A percentile compares a stretch with the other conserved stretches of the same genome.
Conservation (phyloP, 2,329 filamentous ascomycete genomes). For the Penicillium sp. region DNA sequence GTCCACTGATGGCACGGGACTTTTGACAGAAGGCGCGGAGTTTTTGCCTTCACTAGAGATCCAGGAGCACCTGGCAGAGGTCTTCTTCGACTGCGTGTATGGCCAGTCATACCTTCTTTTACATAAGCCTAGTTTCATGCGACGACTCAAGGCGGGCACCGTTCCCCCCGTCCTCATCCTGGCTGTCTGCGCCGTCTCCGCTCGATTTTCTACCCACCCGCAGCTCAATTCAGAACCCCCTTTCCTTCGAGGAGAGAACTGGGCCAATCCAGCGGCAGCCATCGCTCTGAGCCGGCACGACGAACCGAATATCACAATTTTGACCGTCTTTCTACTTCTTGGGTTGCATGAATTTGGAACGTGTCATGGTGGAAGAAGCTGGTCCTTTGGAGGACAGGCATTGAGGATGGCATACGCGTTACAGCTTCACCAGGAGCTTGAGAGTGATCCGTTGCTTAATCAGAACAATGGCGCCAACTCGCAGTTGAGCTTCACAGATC, state of each 20-base stretch:
- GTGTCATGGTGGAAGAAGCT: constrained; percentile 92
- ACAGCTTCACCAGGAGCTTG: constrained; percentile 89
- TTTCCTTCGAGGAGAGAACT: constrained; percentile 88
- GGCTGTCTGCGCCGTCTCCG: constrained; percentile 95
- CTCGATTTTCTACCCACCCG: constrained; percentile 89
- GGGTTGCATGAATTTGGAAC: constrained; percentile 96
- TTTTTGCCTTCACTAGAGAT: constrained; percentile 83
- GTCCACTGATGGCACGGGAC: constrained; percentile 74
- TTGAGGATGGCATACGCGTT: constrained; percentile 97
- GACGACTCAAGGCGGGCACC: constrained; percentile 74
- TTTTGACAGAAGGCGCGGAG: constrained; percentile 82
- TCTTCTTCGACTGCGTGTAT: constrained; percentile 95
- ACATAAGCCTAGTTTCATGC: constrained; percentile 97
- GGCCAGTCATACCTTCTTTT: constrained; percentile 93
- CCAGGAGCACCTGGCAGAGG: constrained; percentile 89
- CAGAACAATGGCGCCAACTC: constrained; percentile 59
- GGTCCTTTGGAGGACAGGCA: constrained; percentile 93
- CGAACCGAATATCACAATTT: constrained; percentile 92
- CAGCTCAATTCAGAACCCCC: constrained; percentile 76
- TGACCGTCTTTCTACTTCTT: constrained; percentile 87
- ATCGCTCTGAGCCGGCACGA: constrained; percentile 90
- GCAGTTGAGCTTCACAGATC: constrained; percentile 85
- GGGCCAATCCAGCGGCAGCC: constrained; percentile 84
- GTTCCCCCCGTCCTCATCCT: constrained; percentile 89
- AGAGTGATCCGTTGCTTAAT: constrained; percentile 74